Base-by-base conservation (phyloP, 768 basidiomycete species). In the Mycena metata region DNA sequence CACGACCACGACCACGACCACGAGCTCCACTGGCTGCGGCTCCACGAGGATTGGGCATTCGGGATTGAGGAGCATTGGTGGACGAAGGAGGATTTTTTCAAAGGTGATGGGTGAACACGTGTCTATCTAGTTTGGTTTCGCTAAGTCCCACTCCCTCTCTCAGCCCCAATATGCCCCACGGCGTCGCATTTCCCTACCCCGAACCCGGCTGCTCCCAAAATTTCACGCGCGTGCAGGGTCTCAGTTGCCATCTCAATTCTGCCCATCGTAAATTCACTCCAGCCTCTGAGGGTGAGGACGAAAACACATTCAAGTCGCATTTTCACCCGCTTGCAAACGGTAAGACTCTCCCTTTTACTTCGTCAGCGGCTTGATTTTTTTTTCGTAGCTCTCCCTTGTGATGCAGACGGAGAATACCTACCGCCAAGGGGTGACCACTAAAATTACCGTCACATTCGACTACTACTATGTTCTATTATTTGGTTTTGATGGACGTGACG, bases 241-340 rank as follows among this genome's bases (percentile, higher is more conserved):
- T 58, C 10, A 0, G 1, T 0, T 58, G 59, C 2, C 65, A 60
- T 46, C 58, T 43, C 0, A 60, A 55, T 4, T 3, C 26, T 0
- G 23, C 8, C 2, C 65, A 66, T n/a, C 65, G 58, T 0, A 11
- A 60, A 24, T 60, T 66, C 33, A 66, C 65, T 12, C 65, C 65
- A 6, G 65, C 65, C 17, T 24, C 59, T 3, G 65, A 66, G 12
- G 58, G 26, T 21, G 51, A 66, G 21, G 65, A 60, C 43, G 65
- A 66, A 1, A 60, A 66, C 13, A 46, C 42, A 2, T 66, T 66
- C 19, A 12, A 55, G 17, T 21, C 33, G 1, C 19, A 7, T 1
- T 66, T 30, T 55, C 65, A 66, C 16, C 58, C 59, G 5, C 13
- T 19, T 13, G 5, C 46, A 16, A 66, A 66, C 21, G 65, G 65